These are phyloP conservation scores for Aspergillus sp. DNA, from an alignment of 2,329 filamentous ascomycete genomes.

Conservation along the genomic window DNA sequence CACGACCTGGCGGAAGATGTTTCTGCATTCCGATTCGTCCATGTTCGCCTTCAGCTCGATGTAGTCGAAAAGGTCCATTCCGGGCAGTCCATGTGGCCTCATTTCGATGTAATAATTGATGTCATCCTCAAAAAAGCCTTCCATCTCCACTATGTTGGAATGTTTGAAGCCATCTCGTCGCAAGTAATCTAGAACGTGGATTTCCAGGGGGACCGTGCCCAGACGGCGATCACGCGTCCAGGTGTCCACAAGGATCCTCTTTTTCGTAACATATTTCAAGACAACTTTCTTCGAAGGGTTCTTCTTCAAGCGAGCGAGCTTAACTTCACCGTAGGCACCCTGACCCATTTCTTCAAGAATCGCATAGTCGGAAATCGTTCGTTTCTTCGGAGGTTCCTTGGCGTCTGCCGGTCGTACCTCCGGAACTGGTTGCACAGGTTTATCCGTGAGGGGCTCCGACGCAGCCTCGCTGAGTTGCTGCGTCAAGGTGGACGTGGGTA, in stretches of 20 bases:
- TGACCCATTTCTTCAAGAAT: slow-evolving; percentile 98
- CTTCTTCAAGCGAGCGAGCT: slow-evolving; percentile 83
- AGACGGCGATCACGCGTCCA: slow-evolving; percentile 93
- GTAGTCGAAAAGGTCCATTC: slow-evolving; percentile 99
- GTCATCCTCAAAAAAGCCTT: slow-evolving; percentile 64
- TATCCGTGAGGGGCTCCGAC: slow-evolving; percentile 45
- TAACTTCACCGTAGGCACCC: slow-evolving; percentile 96
- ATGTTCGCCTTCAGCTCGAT: slow-evolving; percentile 95
- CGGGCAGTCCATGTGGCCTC: slow-evolving; percentile 85
- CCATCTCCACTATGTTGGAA: slow-evolving; percentile 68
- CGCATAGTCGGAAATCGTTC: slow-evolving; percentile 83
- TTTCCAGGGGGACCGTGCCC: slow-evolving; percentile 93
- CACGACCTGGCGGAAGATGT: slow-evolving; percentile 93
- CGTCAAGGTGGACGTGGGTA: slow-evolving; percentile 49
- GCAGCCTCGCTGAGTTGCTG: slow-evolving; percentile 53
- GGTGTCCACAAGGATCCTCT: slow-evolving; percentile 93
- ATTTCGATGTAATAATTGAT: slow-evolving; percentile 98
- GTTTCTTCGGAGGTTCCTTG: slow-evolving; percentile 58
- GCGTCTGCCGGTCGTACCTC: slow-evolving; percentile 25
- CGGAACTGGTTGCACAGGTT: slow-evolving; percentile 38
- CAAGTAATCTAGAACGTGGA: slow-evolving; percentile 93
- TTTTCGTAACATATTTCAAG: slow-evolving; percentile 96
- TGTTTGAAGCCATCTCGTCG: slow-evolving; percentile 67
- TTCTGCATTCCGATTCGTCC: slow-evolving; percentile 90
- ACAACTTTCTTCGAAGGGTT: slow-evolving; percentile 78